Evolutionary conservation across 371 early-diverging fungal genomes (phyloP), one percentile per base, ranked within the genome.

Genomic region (Mucor irregularis): DNA sequence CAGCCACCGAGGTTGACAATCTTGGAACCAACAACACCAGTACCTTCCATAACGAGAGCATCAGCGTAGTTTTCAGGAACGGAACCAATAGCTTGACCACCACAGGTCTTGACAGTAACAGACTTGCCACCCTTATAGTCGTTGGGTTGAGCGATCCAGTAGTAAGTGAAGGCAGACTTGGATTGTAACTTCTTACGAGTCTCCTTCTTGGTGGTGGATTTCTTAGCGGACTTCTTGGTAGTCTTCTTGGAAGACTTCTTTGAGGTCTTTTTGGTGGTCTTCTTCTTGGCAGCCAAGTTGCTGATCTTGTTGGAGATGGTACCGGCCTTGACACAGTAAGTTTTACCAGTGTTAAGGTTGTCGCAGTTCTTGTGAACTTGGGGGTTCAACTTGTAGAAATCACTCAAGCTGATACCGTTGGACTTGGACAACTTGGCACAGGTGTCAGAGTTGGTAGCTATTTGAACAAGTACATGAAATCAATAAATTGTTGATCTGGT

Each of bases 1-100:
- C 78, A 78, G 53, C 71, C 69, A 55, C 78, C 78, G 38, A 78
- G 71, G 60, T 78, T 78, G 52, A 78, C 64, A 52, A 78, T 70
- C 66, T 78, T 66, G 62, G 62, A 59, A n/a, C 69, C 69, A 29
- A 78, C 69, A 22, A 74, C 61, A 49, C 78, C 78, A 42, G 78
- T 72, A 40, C 78, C 78, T 66, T 78, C 78, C 78, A 78, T 73
- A 45, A 73, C 74, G 29, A 78, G 63, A 22, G 72, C 73, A 63
- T 78, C 73, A 21, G 75, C 78, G 47, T 74, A 78, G 35, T 64
- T 61, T 40, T 66, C 64, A 51, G 56, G 53, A 43, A 78, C 74
- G 44, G 64, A 68, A 42, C 62, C 78, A 54, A 78, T 72, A 40
- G 68, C 61, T 21, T 72, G 64, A 29, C 78, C 78, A 42, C 53